Conservation (phyloP, 192 early-diverging fungal species). For the Coemansia interrupta region DNA sequence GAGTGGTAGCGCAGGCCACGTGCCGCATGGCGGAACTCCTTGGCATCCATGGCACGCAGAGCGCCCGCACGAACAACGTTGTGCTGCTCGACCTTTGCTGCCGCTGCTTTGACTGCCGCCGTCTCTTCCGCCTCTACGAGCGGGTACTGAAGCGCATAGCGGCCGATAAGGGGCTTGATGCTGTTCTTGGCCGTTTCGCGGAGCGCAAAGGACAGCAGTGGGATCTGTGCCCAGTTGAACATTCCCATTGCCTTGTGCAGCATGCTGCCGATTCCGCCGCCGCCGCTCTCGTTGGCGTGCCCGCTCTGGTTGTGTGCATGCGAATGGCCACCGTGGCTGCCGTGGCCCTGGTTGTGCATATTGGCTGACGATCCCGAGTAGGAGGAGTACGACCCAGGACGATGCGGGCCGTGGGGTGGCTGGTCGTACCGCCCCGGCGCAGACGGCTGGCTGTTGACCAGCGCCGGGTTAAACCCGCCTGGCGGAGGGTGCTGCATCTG, state of each 20-base stretch:
- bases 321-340: not conserved
- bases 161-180: conserved; percentile 29
- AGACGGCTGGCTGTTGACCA: conserved; percentile 2
- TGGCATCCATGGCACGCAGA: conserved; percentile 25
- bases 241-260: conserved; percentile 2
- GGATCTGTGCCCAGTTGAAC: conserved; percentile 15
- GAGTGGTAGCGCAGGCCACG: conserved; percentile 15
- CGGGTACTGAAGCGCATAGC: conserved; percentile 44
- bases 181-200: conserved; percentile 18
- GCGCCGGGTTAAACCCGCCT: conserved; percentile 5
- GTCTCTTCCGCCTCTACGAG: conserved; percentile 39
- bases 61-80: conserved; percentile 26
- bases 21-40: conserved; percentile 38
- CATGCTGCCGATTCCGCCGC: not conserved
- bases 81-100: conserved; percentile 10
- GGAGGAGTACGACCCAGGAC: not conserved
- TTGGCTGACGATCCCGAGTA: not conserved
- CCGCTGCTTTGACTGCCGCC: conserved; percentile 7
- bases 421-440: conserved; percentile 11
- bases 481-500: conserved; percentile 5
- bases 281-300: not conserved
- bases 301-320: not conserved
- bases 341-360: not conserved
- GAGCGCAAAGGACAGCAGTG: conserved; percentile 19
- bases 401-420: not conserved